Percentiles rank a stretch among this genome's conserved stretches.
phyloP scores from a whole-genome alignment of 441 rosid genomes.

The Aquilaria agallochum region DNA sequence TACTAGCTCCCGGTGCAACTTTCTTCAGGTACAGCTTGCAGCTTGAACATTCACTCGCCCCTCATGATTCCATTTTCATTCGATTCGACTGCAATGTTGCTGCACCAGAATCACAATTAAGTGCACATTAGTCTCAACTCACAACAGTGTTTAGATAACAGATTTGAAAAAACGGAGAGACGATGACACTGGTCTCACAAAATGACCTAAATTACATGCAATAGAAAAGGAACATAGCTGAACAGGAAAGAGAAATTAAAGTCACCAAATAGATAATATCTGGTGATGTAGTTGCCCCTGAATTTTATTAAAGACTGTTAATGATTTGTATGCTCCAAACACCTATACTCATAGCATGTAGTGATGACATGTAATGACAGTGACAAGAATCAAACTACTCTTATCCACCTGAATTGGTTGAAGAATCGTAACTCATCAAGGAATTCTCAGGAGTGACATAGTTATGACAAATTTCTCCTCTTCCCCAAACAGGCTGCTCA shows the following conservation, averaged over 20 bases:
- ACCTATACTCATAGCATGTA: neutral
- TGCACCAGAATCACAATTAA: constrained; percentile 26
- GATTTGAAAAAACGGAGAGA: too few species aligned
- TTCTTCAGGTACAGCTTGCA: constrained; percentile 1
- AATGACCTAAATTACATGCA: neutral
- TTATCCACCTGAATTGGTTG: constrained; percentile 56
- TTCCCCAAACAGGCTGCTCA: constrained; percentile 61
- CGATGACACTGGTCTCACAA: neutral
- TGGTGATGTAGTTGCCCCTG: neutral
- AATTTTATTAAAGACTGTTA: neutral
- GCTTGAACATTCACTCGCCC: constrained; percentile 15
- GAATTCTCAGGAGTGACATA: constrained; percentile 58
- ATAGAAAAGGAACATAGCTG: neutral
- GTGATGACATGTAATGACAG: neutral
- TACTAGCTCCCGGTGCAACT: constrained; percentile 24
- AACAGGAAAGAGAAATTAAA: too few species aligned
- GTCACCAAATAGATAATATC: too few species aligned
- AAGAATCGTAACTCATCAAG: constrained; percentile 51
- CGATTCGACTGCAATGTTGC: constrained; percentile 50
- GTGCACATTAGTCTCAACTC: constrained; percentile 7
- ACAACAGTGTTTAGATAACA: too few species aligned
- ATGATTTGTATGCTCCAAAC: neutral
- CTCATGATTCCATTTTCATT: constrained; percentile 74
- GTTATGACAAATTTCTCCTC: constrained; percentile 53
- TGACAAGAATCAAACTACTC: neutral